A percentile compares a stretch with the other conserved stretches of the same genome.
These are phyloP conservation scores for Darksidea phi DNA, from an alignment of 495 filamentous ascomycete species.

Conservation along the genomic window DNA sequence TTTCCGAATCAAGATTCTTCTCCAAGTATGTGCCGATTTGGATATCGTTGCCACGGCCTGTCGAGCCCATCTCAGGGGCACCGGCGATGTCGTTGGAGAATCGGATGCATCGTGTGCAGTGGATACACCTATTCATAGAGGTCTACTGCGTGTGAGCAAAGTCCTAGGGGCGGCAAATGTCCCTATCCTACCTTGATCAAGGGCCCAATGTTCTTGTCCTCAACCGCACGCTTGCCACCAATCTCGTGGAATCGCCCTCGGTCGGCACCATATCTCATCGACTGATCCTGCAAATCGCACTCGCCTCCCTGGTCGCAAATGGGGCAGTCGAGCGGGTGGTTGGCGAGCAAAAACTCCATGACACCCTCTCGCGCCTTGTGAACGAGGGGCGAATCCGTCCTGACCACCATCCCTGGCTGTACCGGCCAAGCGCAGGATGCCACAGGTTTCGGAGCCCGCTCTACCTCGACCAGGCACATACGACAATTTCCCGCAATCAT, in stretches of 20 bases:
- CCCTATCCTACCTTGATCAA: conserved; percentile 68
- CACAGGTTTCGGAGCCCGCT: conserved; percentile 90
- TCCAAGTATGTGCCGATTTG: conserved; percentile 98
- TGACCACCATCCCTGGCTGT: conserved; percentile 97
- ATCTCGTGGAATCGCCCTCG: conserved; percentile 95
- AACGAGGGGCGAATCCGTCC: conserved; percentile 90
- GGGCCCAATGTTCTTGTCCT: conserved; percentile 99
- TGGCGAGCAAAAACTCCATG: conserved; percentile 97
- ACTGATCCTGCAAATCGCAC: conserved; percentile 98
- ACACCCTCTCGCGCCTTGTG: conserved; percentile 98
- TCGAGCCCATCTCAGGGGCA: conserved; percentile 89
- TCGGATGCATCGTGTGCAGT: conserved; percentile 95
- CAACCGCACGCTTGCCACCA: conserved; percentile 90
- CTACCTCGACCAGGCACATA: conserved; percentile 99
- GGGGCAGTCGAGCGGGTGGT: conserved; percentile 94
- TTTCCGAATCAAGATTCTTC: conserved; percentile 82
- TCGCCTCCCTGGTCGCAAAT: conserved; percentile 99
- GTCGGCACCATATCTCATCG: conserved; percentile 96
- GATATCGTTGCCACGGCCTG: conserved; percentile 91
- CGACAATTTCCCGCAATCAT: conserved; percentile 99
- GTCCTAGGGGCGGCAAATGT: not conserved
- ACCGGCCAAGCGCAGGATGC: conserved; percentile 99
- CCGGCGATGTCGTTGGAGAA: conserved; percentile 98
- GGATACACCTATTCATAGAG: conserved; percentile 99
- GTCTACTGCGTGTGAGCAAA: conserved; percentile 51